Evolutionary conservation across 805 yeast species (phyloP), one percentile per base, ranked within the genome.

Genomic region (Metschnikowia borealis): DNA sequence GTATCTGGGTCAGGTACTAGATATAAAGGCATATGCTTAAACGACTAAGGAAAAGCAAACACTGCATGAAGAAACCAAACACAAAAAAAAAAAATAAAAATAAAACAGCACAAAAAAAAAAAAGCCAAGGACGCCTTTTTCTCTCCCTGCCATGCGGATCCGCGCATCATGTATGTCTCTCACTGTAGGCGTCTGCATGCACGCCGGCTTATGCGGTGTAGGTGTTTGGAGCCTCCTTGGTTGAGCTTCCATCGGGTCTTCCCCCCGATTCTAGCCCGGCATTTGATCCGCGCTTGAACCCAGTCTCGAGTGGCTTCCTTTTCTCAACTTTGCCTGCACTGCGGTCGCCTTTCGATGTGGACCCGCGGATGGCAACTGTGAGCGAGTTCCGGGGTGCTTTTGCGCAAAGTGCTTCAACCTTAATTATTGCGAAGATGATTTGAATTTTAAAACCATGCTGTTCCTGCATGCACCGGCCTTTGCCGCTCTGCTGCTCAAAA

Each of bases 11-110:
- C 38, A 15, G 20, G 46, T 13, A 44, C 46, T 34, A 44, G 46
- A 44, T 44, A 44, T 36, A 44, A 36, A 44, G 39, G 32, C 46
- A 26, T 34, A 43, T 44, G 46, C 46, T 44, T 44, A 44, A 36
- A 36, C 46, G 40, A 44, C 39, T 44, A 35, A 21, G 23, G 40
- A 26, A 37, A 43, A 35, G 40, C 46, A 35, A 35, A 35, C 40
- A 35, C 46, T 44, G 46, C 46, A 44, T 44, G 39, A 26, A 39
- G 43, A 39, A 39, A 29, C 43, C 34, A 21, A 33, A 23, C 14
- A 21, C 6, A 21, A 43, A 35, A 44, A 44, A 35, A 35, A 23
- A 44, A 21, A 44, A n/a, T n/a, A 20, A 43, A 15, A 40, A 15
- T 33, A 44, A 23, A 35, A 34, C 21, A 23, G 36, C 14, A 15